phyloP scores from a whole-genome alignment of 1,139 yeast genomes.

The Candida buenavistaensis region DNA sequence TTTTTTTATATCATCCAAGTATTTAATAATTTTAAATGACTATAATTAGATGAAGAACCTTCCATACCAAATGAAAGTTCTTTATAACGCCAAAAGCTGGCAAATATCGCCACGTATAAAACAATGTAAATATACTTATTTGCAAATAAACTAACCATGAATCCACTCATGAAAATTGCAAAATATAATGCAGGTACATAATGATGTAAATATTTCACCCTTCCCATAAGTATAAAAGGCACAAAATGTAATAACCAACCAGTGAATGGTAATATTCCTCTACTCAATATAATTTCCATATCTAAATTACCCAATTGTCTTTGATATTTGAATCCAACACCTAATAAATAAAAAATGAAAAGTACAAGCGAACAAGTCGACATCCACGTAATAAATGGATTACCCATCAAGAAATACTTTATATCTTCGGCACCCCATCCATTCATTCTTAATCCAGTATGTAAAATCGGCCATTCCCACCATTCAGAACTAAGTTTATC shows the following conservation, averaged over 20 bases:
- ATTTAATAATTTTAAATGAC: slow-evolving; percentile 25
- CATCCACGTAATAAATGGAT: slow-evolving; percentile 67
- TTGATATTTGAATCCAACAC: slow-evolving; percentile 29
- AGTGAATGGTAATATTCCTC: slow-evolving; percentile 58
- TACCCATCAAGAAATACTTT: slow-evolving; percentile 65
- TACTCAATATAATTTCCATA: slow-evolving; percentile 12
- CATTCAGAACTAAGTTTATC: slow-evolving; percentile 67
- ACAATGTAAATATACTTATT: slow-evolving; percentile 18
- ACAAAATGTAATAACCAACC: slow-evolving; percentile 93
- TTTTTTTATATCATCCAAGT: slow-evolving; percentile 31
- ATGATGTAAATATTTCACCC: slow-evolving; percentile 97
- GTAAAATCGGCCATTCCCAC: slow-evolving; percentile 81
- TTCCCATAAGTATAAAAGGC: slow-evolving; percentile 91
- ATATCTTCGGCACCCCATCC: slow-evolving; percentile 53
- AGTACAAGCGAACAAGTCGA: slow-evolving; percentile 34
- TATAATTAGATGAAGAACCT: slow-evolving; percentile 24
- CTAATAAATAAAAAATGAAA: slow-evolving; percentile 20
- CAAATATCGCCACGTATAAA: slow-evolving; percentile 24
- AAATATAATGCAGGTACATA: slow-evolving; percentile 95
- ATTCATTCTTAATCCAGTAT: slow-evolving; percentile 68
- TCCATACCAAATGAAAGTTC: slow-evolving; percentile 38
- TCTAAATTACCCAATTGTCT: slow-evolving; percentile 24
- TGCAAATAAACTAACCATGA: slow-evolving; percentile 30
- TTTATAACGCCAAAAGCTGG: slow-evolving; percentile 29
- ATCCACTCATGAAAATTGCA: slow-evolving; percentile 70